Base-by-base conservation (phyloP, 2,329 filamentous ascomycete species). In the Phialophora verrucosa region DNA sequence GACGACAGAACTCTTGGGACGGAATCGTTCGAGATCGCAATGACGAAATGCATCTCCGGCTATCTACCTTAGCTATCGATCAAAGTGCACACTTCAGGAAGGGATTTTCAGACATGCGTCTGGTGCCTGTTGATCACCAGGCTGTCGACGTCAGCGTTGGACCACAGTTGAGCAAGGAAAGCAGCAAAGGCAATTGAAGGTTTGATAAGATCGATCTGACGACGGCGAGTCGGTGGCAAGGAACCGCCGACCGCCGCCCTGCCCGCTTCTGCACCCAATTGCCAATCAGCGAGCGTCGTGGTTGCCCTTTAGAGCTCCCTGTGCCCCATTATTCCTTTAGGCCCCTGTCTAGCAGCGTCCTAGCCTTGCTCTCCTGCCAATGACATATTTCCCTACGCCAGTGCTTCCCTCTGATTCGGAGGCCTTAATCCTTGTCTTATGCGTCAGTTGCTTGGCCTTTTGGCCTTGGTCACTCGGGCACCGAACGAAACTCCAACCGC, bases 191-290 rank as follows among this genome's bases (percentile, higher is more conserved):
- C 29, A 14, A 55, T 11, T 27, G 25, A 23, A 20, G 35, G 23
- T 25, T 31, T 55, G 57, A 49, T 4, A 27, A 47, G 20, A 23
- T 29, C 25, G 49, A 29, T 11, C 14, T 25, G 29, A 60, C 56
- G 20, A 60, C 62, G 62, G 62, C 56, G 35, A 59, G 62, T 64
- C 62, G 62, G 62, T 35, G 49, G 20, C 47, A 23, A 27, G 32
- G 12, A 58, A 59, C 25, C 27, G 56, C 55, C 62, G 50, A 60
- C 54, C 25, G 42, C 60, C 60, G 60, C 14, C 23, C 4, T 42
- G 12, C 7, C 25, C 60, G 44, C 27, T 25, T 12, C 1, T 38
- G 23, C 23, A 10, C 23, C 12, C 17, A 17, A 12, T 10, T 12
- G 27, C 54, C 38, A 44, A 44, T 44, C 38, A 44, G 14, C n/a